phyloP scores from a whole-genome alignment of 805 yeast genomes.

The Sungouiella blattae region DNA sequence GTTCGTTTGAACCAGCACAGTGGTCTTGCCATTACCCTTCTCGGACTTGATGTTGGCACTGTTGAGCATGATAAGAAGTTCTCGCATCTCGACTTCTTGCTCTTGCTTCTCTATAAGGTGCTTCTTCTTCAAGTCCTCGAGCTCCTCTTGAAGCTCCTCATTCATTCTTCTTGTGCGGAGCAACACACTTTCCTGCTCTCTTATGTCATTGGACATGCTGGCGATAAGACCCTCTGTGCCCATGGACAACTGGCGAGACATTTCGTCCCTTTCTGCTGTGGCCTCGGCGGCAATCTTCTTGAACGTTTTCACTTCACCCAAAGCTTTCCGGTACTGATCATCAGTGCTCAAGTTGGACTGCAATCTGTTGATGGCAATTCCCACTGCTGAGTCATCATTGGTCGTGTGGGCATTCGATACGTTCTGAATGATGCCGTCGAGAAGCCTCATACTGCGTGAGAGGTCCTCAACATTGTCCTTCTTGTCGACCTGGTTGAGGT shows the following conservation, averaged over 20 bases:
- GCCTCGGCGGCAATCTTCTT: constrained; percentile 26
- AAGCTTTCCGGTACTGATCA: constrained; percentile 75
- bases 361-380: constrained; percentile 71
- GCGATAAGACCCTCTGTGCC: constrained; percentile 77
- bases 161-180: constrained; percentile 58
- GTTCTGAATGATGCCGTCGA: constrained; percentile 63
- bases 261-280: constrained; percentile 43
- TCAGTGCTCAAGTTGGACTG: constrained; percentile 76
- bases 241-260: constrained; percentile 61
- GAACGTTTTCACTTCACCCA: constrained; percentile 20
- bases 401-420: constrained; percentile 52
- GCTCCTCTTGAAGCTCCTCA: constrained; percentile 55
- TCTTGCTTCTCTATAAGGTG: constrained; percentile 65
- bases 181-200: constrained; percentile 60
- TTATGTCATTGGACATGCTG: constrained; percentile 55
- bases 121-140: constrained; percentile 60
- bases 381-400: constrained; percentile 50
- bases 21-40: constrained; percentile 34
- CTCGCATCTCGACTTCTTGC: constrained; percentile 74
- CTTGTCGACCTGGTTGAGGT: constrained; percentile 52
- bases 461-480: constrained; percentile 42
- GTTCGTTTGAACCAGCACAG: constrained; percentile 31
- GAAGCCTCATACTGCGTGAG: constrained; percentile 53
- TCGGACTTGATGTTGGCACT: constrained; percentile 34
- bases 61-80: constrained; percentile 61